Evolutionary conservation across 768 basidiomycete genomes (phyloP).

Genomic region (Lentinula guzmanii): DNA sequence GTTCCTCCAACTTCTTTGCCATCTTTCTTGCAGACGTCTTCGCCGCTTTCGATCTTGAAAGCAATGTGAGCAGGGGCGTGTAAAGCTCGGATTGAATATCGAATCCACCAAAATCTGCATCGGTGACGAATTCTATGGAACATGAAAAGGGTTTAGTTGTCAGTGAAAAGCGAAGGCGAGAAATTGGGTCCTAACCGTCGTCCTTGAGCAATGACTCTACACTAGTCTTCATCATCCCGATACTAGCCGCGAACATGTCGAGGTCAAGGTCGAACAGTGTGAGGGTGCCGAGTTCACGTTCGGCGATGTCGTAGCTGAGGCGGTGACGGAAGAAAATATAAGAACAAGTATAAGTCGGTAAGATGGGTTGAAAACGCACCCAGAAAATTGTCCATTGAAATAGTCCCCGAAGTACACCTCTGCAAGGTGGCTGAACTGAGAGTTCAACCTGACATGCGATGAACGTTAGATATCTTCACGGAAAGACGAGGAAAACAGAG

Average conservation of each 20-base stretch:
- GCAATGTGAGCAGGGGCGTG: slow-evolving; percentile 72
- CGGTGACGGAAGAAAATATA: neutral
- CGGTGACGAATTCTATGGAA: slow-evolving; percentile 28
- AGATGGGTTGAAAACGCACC: neutral
- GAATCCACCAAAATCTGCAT: slow-evolving; percentile 72
- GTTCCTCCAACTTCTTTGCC: slow-evolving; percentile 76
- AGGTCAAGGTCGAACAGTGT: slow-evolving; percentile 84
- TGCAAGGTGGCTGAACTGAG: slow-evolving; percentile 89
- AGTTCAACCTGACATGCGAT: slow-evolving; percentile 61
- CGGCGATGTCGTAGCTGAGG: slow-evolving; percentile 76
- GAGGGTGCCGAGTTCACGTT: slow-evolving; percentile 81
- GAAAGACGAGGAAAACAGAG: neutral
- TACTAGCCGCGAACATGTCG: slow-evolving; percentile 89
- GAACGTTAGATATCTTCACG: neutral
- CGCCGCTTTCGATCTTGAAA: slow-evolving; percentile 77
- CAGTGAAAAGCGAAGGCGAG: neutral
- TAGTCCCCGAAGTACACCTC: slow-evolving; percentile 78
- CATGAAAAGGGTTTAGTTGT: neutral
- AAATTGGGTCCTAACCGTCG: slow-evolving; percentile 46
- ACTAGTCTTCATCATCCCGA: slow-evolving; percentile 85
- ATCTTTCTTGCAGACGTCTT: slow-evolving; percentile 89
- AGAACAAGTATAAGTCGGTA: too few relatives aligned
- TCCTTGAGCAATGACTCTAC: slow-evolving; percentile 70
- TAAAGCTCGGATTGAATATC: slow-evolving; percentile 74
- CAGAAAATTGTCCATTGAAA: slow-evolving; percentile 14